Evolutionary conservation across 1,284 basidiomycete genomes (phyloP).

Genomic region (Puccinia polysora): DNA sequence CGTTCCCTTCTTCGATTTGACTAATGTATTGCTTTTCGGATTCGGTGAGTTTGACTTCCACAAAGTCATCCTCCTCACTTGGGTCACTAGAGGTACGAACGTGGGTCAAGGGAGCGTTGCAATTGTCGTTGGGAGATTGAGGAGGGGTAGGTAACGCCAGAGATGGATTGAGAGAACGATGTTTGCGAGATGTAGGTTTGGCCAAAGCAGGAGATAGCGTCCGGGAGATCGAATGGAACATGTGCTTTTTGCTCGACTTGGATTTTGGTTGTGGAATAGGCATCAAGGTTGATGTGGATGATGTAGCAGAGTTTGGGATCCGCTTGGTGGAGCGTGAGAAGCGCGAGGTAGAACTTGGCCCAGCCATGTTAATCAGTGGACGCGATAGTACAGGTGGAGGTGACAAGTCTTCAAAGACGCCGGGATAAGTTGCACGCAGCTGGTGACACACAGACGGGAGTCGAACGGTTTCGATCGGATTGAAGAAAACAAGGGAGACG

Average conservation of each 20-base stretch:
- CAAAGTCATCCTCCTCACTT: slow-evolving; percentile 29
- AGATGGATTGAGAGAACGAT: not conserved
- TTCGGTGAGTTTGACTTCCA: slow-evolving; percentile 25
- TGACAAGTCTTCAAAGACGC: slow-evolving; percentile 6
- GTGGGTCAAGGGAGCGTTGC: not conserved
- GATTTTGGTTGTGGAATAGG: slow-evolving; percentile 7
- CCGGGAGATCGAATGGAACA: slow-evolving; percentile 27
- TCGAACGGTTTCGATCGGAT: too few relatives aligned
- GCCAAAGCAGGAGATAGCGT: slow-evolving; percentile 29
- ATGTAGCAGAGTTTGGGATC: not conserved
- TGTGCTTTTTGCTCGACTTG: slow-evolving; percentile 21
- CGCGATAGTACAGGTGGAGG: slow-evolving; percentile 21
- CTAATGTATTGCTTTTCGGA: slow-evolving; percentile 29
- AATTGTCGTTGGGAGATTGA: slow-evolving; percentile 8
- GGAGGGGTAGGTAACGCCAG: not conserved
- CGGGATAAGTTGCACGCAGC: slow-evolving; percentile 24
- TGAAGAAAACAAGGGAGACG: too few relatives aligned
- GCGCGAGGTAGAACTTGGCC: not conserved
- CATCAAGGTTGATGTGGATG: slow-evolving; percentile 12
- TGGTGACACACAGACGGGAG: not conserved
- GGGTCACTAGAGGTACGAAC: not conserved
- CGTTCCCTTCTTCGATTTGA: slow-evolving; percentile 11
- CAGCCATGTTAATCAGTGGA: not conserved
- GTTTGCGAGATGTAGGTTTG: not conserved
- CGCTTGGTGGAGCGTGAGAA: not conserved